Evolutionary conservation across 2,329 filamentous ascomycete genomes (phyloP), one percentile per base, ranked within the genome.

Genomic region (Arthrinium phaeospermum): DNA sequence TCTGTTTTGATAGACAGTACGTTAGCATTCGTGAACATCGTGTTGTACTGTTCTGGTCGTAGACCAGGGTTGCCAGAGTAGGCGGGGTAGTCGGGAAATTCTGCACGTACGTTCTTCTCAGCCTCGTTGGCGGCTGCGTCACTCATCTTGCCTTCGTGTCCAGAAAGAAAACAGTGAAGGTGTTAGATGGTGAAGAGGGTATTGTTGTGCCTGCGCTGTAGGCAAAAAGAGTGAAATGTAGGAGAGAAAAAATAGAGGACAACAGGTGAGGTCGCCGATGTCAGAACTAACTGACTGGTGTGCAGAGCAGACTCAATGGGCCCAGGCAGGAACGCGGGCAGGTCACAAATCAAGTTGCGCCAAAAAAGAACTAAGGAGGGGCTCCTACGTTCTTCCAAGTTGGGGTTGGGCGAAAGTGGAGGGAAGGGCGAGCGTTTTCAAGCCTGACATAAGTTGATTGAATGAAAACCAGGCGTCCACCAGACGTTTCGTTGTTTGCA

Each of bases 91-190:
- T 47, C 44, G 41, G 45, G 67, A 68, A 68, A 68, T 47, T 68
- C 45, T 45, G 67, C 69, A 86, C 88, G 85, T 81, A 91, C 89
- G 85, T 98, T 99, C 91, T 98, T 98, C 91, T 99, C 96, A 79
- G 96, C 96, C 86, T 98, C 96, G 86, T 92, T 95, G 83, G 91
- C 91, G 86, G 94, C 91, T 81, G 92, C 88, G 86, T 95, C 92
- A 87, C 93, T 95, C 94, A 97, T 97, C 80, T 86, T 95, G 68
- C 57, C 34, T 64, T 41, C 57, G 30, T 64, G 44, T 37, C 44
- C 16, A 16, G 46, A 46, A 22, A n/a, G 41, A 46, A 46, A 69
- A 46, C 67, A 46, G n/a, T 49, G 67, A 46, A 46, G 67, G 46
- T 69, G n/a, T 41, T 78, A 72, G 53, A 73, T 14, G 68, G 57